These are phyloP conservation scores for Juglanconis juglandina DNA, from an alignment of 2,329 filamentous ascomycete species.

Conservation along the genomic window DNA sequence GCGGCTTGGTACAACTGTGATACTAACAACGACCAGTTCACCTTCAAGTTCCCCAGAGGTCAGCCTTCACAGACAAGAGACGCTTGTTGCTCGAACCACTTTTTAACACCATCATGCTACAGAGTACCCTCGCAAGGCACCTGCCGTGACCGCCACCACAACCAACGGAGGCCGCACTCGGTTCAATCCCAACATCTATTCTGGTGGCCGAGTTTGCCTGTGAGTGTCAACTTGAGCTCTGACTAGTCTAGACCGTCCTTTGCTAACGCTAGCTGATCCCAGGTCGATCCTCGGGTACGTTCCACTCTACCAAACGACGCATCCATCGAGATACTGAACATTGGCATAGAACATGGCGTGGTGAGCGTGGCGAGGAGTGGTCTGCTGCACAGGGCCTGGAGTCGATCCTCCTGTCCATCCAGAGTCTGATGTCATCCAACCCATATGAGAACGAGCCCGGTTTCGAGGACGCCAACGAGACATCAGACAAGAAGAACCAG, in stretches of 20 bases:
- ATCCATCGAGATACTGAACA: slow-evolving; percentile 15
- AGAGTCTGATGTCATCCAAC: slow-evolving; percentile 90
- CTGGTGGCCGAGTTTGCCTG: slow-evolving; percentile 87
- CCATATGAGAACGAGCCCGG: slow-evolving; percentile 97
- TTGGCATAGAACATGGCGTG: slow-evolving; percentile 78
- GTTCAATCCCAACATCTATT: slow-evolving; percentile 97
- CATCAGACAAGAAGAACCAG: slow-evolving; percentile 69
- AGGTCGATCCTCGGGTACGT: slow-evolving; percentile 82
- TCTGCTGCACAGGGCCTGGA: slow-evolving; percentile 93
- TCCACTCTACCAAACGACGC: slow-evolving; percentile 8
- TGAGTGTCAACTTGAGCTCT: slow-evolving; percentile 43
- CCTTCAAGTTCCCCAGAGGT: slow-evolving; percentile 74
- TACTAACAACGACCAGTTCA: slow-evolving; percentile 56
- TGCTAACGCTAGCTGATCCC: slow-evolving; percentile 18
- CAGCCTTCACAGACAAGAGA: slow-evolving; percentile 14
- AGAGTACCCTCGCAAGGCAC: slow-evolving; percentile 79
- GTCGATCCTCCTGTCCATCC: slow-evolving; percentile 90
- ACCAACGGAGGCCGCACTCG: slow-evolving; percentile 85
- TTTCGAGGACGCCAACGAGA: slow-evolving; percentile 71
- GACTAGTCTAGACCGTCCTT: not conserved
- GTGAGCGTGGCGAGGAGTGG: slow-evolving; percentile 89
- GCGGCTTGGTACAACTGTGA: not conserved
- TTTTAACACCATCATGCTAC: slow-evolving; percentile 13
- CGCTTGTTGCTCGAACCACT: not conserved
- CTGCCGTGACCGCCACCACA: slow-evolving; percentile 65